These are phyloP conservation scores for Cyamopsis tetragonoloba DNA, from an alignment of 306 rosid species.

Conservation along the genomic window DNA sequence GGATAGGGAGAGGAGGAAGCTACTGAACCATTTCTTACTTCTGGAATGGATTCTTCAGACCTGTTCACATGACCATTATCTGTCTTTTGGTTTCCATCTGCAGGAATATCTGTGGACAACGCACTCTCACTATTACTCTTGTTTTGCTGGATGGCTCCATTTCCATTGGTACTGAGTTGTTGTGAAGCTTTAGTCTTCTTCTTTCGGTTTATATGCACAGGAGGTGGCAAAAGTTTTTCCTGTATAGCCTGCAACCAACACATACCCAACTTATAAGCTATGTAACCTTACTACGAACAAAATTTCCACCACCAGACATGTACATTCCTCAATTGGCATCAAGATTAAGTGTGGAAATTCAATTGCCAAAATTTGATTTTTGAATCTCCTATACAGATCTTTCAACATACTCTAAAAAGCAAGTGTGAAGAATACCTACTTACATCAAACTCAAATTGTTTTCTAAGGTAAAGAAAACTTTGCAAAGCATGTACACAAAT, in stretches of 20 bases:
- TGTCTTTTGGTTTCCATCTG: constrained; percentile 28
- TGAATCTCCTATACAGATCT: neutral
- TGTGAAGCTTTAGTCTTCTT: constrained; percentile 55
- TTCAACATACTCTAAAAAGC: neutral
- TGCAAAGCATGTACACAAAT: neutral
- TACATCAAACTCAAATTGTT: neutral
- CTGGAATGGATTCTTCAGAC: constrained; percentile 30
- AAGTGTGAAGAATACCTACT: constrained; percentile 6
- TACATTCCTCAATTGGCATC: constrained; percentile 12
- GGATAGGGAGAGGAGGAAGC: constrained; percentile 67
- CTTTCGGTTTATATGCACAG: constrained; percentile 56
- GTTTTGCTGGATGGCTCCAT: constrained; percentile 51
- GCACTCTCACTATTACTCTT: constrained; percentile 28
- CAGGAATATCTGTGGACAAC: constrained; percentile 27
- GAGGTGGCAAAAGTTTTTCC: constrained; percentile 70
- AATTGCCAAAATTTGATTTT: constrained; percentile 2
- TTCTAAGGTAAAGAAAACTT: neutral
- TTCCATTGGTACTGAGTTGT: constrained; percentile 48
- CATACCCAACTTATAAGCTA: too few species aligned
- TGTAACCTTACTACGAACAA: constrained; percentile 5
- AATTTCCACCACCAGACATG: neutral
- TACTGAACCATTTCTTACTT: constrained; percentile 33
- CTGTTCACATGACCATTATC: constrained; percentile 33
- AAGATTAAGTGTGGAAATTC: neutral
- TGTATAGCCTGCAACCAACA: constrained; percentile 82